Evolutionary conservation across 257 asterid genomes (phyloP).

Genomic region (Solanum rostratum): DNA sequence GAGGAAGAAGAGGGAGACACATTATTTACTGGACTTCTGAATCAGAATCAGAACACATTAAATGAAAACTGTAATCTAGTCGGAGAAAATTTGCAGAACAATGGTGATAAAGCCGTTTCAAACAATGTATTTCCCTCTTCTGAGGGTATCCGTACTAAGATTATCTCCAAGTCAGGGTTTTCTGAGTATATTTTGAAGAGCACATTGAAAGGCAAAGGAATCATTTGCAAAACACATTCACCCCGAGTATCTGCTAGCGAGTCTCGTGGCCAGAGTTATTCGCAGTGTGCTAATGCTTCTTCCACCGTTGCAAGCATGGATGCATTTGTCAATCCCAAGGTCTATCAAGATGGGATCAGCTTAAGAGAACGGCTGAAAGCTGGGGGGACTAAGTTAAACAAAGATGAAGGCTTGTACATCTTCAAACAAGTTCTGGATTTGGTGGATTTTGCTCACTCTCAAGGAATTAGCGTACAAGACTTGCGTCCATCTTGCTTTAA

Average conservation of each 20-base stretch:
- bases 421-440: conserved; percentile 67
- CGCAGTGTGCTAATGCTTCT: conserved; percentile 21
- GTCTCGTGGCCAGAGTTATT: conserved; percentile 15
- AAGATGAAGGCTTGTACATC: conserved; percentile 52
- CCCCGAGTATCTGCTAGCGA: conserved; percentile 26
- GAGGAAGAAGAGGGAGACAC: conserved; percentile 36
- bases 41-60: conserved; percentile 23
- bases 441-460: conserved; percentile 65
- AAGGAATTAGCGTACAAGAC: conserved; percentile 50
- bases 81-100: conserved; percentile 16
- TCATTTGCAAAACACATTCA: conserved; percentile 38
- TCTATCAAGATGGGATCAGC: conserved; percentile 31
- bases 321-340: conserved; percentile 17
- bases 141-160: conserved; percentile 74
- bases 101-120: conserved; percentile 28
- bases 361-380: conserved; percentile 73
- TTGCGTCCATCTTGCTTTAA: conserved; percentile 77
- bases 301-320: conserved; percentile 17
- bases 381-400: conserved; percentile 38
- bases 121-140: conserved; percentile 31
- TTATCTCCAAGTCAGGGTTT: conserved; percentile 67
- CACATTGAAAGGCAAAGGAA: conserved; percentile 73
- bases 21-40: conserved; percentile 40
- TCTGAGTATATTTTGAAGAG: conserved; percentile 67
- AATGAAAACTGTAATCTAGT: conserved; percentile 13